Percentiles rank a stretch among this genome's conserved stretches.
These are phyloP conservation scores for Cicer arietinum DNA, from an alignment of 306 rosid species.

Conservation along the genomic window DNA sequence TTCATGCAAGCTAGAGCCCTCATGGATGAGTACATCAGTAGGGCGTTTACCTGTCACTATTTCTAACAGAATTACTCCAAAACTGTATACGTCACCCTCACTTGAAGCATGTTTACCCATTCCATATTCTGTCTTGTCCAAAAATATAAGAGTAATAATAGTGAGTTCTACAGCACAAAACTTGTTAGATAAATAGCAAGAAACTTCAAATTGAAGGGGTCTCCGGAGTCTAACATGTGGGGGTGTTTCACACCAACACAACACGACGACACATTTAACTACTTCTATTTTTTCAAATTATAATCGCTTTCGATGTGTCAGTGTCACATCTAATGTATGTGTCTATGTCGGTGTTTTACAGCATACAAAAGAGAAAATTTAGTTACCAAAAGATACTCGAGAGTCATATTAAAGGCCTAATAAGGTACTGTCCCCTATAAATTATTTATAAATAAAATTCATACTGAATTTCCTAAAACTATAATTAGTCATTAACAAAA, in stretches of 20 bases:
- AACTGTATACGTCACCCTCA: conserved; percentile 85
- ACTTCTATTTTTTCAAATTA: too few species aligned
- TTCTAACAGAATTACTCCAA: conserved; percentile 78
- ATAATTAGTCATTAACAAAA: not conserved
- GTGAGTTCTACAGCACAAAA: conserved; percentile 21
- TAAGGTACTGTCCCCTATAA: not conserved
- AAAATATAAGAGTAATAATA: conserved; percentile 6
- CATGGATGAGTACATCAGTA: conserved; percentile 66
- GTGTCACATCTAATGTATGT: too few species aligned
- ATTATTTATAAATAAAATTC: not conserved
- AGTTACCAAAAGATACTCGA: too few species aligned
- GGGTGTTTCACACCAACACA: too few species aligned
- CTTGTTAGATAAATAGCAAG: conserved; percentile 22
- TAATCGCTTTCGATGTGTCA: too few species aligned
- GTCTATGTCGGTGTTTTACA: not conserved
- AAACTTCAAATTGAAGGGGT: too few species aligned
- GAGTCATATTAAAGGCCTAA: not conserved
- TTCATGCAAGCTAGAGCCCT: conserved; percentile 80
- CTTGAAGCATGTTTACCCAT: conserved; percentile 78
- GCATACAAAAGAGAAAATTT: not conserved
- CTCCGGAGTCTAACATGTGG: too few species aligned
- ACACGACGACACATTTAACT: too few species aligned
- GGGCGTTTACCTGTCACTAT: conserved; percentile 77
- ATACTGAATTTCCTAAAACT: conserved; percentile 6
- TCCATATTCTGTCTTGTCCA: conserved; percentile 72